These are phyloP conservation scores for Bolboschoenus planiculmis DNA, from an alignment of 176 grass and related monocot genomes.

Conservation along the genomic window DNA sequence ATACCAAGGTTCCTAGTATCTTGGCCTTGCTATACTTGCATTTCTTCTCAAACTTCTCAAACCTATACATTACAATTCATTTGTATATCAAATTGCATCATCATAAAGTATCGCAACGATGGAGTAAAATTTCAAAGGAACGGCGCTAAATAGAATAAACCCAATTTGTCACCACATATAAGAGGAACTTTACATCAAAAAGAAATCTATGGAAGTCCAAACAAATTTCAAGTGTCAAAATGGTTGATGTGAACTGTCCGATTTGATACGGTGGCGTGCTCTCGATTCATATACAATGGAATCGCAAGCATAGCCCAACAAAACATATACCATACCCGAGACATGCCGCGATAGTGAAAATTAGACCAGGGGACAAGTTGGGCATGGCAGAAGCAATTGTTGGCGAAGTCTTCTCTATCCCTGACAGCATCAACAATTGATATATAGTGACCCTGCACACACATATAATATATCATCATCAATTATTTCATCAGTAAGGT, in stretches of 20 bases:
- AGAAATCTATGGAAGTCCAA: too few species aligned
- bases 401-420: conserved; percentile 47
- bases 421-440: conserved; percentile 46
- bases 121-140: background rate
- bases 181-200: too few species aligned
- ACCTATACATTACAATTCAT: conserved; percentile 19
- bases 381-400: conserved; percentile 64
- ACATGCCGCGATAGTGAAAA: conserved; percentile 58
- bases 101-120: background rate
- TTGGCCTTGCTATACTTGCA: conserved; percentile 65
- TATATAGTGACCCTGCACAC: conserved; percentile 34
- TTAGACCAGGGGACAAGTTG: conserved; percentile 48
- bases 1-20: conserved; percentile 48
- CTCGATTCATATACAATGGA: background rate
- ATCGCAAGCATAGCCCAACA: background rate
- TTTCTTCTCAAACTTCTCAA: conserved; percentile 47
- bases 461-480: background rate
- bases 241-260: background rate
- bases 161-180: too few species aligned
- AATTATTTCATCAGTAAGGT: background rate
- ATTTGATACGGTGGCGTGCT: background rate
- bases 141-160: too few species aligned
- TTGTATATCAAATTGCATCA: background rate
- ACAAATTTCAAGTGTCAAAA: too few species aligned
- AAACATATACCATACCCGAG: conserved; percentile 28